Evolutionary conservation across 371 early-diverging fungal genomes (phyloP).

Genomic region (Umbelopsis sp.): DNA sequence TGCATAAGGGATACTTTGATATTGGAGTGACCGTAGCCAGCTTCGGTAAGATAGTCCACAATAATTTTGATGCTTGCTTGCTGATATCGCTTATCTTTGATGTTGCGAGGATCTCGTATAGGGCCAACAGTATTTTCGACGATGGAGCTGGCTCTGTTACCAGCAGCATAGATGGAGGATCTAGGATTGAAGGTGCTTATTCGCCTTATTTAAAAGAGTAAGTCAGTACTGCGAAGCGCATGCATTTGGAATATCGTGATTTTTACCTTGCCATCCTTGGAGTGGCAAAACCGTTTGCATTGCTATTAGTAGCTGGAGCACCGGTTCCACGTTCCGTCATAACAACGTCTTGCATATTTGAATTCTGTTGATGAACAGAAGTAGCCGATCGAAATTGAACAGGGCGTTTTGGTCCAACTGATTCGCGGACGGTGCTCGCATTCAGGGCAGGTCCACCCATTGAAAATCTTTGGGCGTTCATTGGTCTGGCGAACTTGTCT

Average conservation of each 20-base stretch:
- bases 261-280: conserved; percentile 1
- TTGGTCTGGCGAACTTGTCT: conserved; percentile 7
- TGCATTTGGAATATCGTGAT: background rate
- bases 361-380: conserved; percentile 1
- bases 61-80: conserved; percentile 64
- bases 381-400: conserved; percentile 1
- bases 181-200: conserved; percentile 11
- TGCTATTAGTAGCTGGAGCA: background rate
- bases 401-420: conserved; percentile 17
- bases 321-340: conserved; percentile 6
- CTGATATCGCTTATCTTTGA: conserved; percentile 74
- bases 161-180: conserved; percentile 3
- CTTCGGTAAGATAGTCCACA: conserved; percentile 70
- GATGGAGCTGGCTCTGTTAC: conserved; percentile 7
- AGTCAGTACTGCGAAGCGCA: background rate
- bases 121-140: conserved; percentile 12
- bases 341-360: background rate
- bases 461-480: conserved; percentile 3
- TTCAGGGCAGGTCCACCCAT: background rate
- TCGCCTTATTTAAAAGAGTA: background rate
- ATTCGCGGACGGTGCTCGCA: conserved; percentile 2
- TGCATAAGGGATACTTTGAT: conserved; percentile 65
- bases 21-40: conserved; percentile 73
- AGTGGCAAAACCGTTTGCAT: background rate
- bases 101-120: conserved; percentile 62